Base-by-base conservation (phyloP, 108 stramenopile species). In the Epithemia pelagica region DNA sequence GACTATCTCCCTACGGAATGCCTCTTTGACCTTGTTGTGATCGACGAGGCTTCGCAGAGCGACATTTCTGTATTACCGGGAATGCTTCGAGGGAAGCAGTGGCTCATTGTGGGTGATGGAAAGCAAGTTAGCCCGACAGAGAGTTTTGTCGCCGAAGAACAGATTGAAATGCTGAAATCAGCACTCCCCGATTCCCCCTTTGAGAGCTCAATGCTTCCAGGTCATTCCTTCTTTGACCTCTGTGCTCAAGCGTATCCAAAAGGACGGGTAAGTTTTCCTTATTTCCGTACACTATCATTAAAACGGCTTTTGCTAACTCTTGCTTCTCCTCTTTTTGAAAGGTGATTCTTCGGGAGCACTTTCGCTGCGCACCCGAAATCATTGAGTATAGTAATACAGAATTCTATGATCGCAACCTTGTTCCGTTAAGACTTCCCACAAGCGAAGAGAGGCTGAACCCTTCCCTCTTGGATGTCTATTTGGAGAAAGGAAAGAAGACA, bases 101-200 rank as follows among this genome's bases (percentile, higher is more conserved):
- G 85, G 85, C 51, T 86, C n/a, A 82, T 86, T 71, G 85, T 86
- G n/a, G 85, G 85, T 10, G 85, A 86, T 59, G 76, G 78, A 0
- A 77, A 77, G 54, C 85, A 86, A 73, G 85, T 86, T 15, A 78
- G 77, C 54, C 85, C 85, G 1, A 78, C 76, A 1, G 85, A 86
- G 65, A 59, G 66, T 32, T 86, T 86, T 62, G 75, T 82, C n/a
- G 58, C 73, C 33, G 85, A 86, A 64, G 78, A 77, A 29, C 65
- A 75, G 25, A 80, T 82, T 32, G 79, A 82, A n/a, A 72, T 54
- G 46, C 68, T 80, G 30, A 65, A 66, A 52, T 73, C 77, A 2
- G 59, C 76, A 32, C 58, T 84, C 2, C 83, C 83, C 10, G 59
- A 72, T 15, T 75, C 74, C 23, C 81, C 81, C 22, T 73, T 82